These are phyloP conservation scores for Melastoma malabathricum DNA, from an alignment of 345 rosid species.

Conservation along the genomic window DNA sequence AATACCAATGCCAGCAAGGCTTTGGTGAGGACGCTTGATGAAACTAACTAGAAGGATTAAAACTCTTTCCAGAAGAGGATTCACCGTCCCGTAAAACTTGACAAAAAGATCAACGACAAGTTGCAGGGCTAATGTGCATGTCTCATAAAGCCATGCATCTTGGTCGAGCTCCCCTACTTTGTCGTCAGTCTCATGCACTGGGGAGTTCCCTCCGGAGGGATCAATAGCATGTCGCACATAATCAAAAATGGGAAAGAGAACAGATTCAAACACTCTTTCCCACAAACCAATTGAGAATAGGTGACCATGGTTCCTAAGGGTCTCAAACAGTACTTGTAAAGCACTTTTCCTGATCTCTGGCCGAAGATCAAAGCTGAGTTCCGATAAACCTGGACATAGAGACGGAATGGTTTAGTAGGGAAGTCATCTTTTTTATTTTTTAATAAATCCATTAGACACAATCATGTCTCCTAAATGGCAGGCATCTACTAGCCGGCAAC, in stretches of 20 bases:
- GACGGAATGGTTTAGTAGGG: no score
- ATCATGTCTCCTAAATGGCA: no score
- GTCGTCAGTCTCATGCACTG: conserved; percentile 43
- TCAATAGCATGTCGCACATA: conserved; percentile 97
- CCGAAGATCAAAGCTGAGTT: conserved; percentile 96
- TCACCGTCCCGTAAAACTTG: conserved; percentile 79
- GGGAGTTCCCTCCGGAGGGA: conserved; percentile 68
- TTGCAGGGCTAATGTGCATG: conserved; percentile 98
- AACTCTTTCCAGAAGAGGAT: conserved; percentile 81
- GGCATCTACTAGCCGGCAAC: no score
- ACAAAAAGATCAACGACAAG: conserved; percentile 98
- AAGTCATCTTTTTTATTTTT: no score
- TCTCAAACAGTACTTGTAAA: conserved; percentile 80
- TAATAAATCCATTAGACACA: no score
- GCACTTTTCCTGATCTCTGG: conserved; percentile 97
- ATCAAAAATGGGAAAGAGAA: conserved; percentile 92
- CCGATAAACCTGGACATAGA: conserved; percentile 67
- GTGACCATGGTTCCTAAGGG: conserved; percentile 90
- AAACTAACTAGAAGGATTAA: conserved; percentile 77
- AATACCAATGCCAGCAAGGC: conserved; percentile 97
- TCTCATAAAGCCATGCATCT: conserved; percentile 98
- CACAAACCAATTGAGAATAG: conserved; percentile 74
- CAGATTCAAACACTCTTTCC: conserved; percentile 86
- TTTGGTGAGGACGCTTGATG: conserved; percentile 94
- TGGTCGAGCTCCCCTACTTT: conserved; percentile 70